A percentile compares a stretch with the other conserved stretches of the same genome.
phyloP scores from a whole-genome alignment of 139 green algal species.

The Diplosphaera chodatii region DNA sequence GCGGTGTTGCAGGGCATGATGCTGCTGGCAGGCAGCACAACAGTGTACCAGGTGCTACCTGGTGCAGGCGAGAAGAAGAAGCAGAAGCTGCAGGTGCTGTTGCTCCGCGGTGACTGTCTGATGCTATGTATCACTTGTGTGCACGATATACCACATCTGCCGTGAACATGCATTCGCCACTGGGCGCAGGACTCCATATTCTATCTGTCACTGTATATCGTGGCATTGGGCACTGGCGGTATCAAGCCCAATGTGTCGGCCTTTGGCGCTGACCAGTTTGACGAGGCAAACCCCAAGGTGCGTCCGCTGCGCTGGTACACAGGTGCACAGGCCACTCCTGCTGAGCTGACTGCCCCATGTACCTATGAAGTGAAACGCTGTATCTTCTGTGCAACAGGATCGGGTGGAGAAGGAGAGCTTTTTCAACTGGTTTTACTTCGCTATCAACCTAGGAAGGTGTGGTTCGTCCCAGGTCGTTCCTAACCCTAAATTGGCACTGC shows the following conservation, averaged over 20 bases:
- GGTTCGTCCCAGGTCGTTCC: no score
- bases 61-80: background rate
- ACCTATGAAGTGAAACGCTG: background rate
- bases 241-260: slow-evolving; percentile 98
- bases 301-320: background rate
- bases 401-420: slow-evolving; percentile 81
- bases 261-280: slow-evolving; percentile 97
- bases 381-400: slow-evolving; percentile 49
- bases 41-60: background rate
- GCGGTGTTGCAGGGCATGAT: slow-evolving; percentile 58
- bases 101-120: no score
- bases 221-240: slow-evolving; percentile 74
- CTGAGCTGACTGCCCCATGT: no score
- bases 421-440: slow-evolving; percentile 98
- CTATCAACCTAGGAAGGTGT: slow-evolving; percentile 95
- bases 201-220: slow-evolving; percentile 67
- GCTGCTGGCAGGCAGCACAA: slow-evolving; percentile 36
- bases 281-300: slow-evolving; percentile 52
- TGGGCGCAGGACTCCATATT: slow-evolving; percentile 48
- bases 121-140: no score
- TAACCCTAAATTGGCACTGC: no score
- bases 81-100: background rate
- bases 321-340: no score
- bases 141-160: no score
- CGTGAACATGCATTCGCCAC: no score